Evolutionary conservation across 345 rosid genomes (phyloP).

Genomic region (Trapa incisa): DNA sequence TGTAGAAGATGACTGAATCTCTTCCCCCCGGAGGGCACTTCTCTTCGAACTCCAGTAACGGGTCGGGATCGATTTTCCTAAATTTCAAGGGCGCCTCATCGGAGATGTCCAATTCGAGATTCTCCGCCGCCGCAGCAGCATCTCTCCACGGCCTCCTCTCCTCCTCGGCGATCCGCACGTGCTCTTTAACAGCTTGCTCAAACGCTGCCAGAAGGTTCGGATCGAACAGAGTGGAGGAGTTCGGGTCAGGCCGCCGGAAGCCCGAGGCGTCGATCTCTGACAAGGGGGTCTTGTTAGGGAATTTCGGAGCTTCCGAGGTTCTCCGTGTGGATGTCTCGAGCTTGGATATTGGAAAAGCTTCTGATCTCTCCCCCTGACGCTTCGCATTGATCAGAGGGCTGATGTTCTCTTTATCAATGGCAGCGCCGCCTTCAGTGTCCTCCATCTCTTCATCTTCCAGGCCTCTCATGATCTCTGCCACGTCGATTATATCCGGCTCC

Average conservation of each 20-base stretch:
- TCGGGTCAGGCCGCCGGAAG: constrained; percentile 61
- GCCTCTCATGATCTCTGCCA: constrained; percentile 32
- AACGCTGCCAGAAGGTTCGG: constrained; percentile 66
- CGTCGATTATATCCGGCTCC: constrained; percentile 32
- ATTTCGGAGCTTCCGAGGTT: constrained; percentile 6
- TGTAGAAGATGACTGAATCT: constrained; percentile 50
- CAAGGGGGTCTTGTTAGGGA: constrained; percentile 19
- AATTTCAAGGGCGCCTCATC: constrained; percentile 35
- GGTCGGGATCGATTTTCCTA: constrained; percentile 23
- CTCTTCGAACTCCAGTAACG: constrained; percentile 33
- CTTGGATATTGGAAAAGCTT: constrained; percentile 2
- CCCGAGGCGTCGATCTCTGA: constrained; percentile 38
- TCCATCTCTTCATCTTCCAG: constrained; percentile 29
- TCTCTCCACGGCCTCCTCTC: constrained; percentile 20
- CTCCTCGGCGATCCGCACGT: constrained; percentile 26
- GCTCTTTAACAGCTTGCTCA: constrained; percentile 40
- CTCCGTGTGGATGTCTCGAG: neutral
- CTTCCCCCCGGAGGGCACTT: constrained; percentile 70
- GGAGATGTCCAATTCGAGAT: constrained; percentile 5
- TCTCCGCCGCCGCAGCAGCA: constrained; percentile 13
- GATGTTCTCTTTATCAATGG: constrained; percentile 46
- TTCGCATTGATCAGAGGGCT: constrained; percentile 20
- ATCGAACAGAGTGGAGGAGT: constrained; percentile 58
- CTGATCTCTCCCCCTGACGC: constrained; percentile 4
- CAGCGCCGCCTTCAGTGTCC: constrained; percentile 12